Evolutionary conservation across 164 flowering plant species (phyloP).

Genomic region (Kingdonia uniflora): DNA sequence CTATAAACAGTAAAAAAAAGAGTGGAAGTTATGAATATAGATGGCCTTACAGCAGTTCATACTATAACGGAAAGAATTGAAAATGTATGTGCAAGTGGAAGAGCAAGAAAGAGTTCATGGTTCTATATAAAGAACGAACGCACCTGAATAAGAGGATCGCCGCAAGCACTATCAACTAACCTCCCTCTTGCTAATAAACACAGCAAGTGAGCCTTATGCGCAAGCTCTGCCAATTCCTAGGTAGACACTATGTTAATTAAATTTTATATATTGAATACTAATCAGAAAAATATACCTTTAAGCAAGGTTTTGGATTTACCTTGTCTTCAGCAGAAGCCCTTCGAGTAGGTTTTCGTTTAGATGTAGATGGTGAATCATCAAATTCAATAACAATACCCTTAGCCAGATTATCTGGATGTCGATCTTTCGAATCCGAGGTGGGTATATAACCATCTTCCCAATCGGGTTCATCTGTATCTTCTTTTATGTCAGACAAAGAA

Average conservation of each 20-base stretch:
- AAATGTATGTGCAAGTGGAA: neutral
- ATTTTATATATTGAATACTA: no score
- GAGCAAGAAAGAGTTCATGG: neutral
- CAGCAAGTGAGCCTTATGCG: conserved; percentile 84
- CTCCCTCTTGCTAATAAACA: conserved; percentile 90
- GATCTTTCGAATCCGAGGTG: conserved; percentile 6
- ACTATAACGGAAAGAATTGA: neutral
- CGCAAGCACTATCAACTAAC: conserved; percentile 68
- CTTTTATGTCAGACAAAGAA: conserved; percentile 12
- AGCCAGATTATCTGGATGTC: conserved; percentile 8
- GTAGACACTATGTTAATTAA: neutral
- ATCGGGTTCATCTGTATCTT: conserved; percentile 44
- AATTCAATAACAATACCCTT: conserved; percentile 53
- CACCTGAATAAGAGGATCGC: conserved; percentile 93
- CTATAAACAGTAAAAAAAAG: no score
- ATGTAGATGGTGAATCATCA: conserved; percentile 31
- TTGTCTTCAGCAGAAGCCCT: conserved; percentile 76
- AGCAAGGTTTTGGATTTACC: conserved; percentile 33
- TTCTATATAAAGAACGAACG: conserved; percentile 5
- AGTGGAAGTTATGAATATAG: no score
- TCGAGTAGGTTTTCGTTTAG: conserved; percentile 30
- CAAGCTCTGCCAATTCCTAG: conserved; percentile 83
- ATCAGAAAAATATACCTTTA: no score
- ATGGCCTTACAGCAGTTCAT: no score
- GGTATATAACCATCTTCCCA: conserved; percentile 80